Conservation (phyloP, 208 protist species). For the Trichomonas vaginalis region DNA sequence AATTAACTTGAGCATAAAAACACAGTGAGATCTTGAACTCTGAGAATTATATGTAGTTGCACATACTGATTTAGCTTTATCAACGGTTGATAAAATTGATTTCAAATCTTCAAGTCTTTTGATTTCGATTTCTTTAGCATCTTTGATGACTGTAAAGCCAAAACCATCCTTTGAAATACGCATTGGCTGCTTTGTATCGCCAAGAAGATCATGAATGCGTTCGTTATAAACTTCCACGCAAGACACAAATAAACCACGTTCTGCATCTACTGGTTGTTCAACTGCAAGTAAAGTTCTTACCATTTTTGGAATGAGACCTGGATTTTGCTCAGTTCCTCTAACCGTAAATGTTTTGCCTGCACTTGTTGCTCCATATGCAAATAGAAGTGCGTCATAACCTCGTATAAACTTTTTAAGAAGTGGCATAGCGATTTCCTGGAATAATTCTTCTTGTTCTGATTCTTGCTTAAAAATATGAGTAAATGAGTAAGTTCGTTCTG, state of each 20-base stretch:
- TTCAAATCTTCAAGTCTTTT: background rate
- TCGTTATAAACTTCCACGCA: constrained; percentile 13
- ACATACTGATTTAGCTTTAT: background rate
- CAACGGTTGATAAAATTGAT: background rate
- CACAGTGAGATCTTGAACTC: background rate
- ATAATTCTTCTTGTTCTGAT: background rate
- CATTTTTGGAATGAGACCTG: background rate
- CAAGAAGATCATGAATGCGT: background rate
- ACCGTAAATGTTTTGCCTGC: constrained; percentile 2
- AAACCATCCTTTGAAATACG: background rate
- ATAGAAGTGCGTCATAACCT: background rate
- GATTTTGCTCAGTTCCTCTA: background rate
- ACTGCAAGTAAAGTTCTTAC: background rate
- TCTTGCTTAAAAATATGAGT: background rate
- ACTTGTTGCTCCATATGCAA: constrained; percentile 12
- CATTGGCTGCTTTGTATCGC: background rate
- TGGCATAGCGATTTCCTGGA: background rate
- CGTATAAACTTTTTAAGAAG: background rate
- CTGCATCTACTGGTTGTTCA: background rate
- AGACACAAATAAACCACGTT: background rate
- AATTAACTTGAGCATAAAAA: background rate
- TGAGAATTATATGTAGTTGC: background rate
- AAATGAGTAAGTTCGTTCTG: background rate
- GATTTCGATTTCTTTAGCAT: background rate
- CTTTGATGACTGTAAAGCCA: background rate